Evolutionary conservation across 768 basidiomycete species (phyloP).

Genomic region (Phylloporus rhodoxanthus): DNA sequence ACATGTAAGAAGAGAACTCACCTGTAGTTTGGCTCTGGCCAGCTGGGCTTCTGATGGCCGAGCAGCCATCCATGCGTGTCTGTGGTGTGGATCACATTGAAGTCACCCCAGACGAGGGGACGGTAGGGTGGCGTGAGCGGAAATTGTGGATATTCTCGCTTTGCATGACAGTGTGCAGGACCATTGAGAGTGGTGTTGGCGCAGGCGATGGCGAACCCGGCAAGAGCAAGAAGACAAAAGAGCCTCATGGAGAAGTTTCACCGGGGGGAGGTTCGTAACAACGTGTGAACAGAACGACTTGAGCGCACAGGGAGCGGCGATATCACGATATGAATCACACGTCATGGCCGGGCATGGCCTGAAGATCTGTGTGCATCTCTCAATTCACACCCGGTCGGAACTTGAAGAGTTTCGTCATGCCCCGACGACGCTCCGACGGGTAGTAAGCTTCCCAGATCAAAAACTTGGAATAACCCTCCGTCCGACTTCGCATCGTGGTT

Average conservation of each 20-base stretch:
- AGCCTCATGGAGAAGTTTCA: neutral
- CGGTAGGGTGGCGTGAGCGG: conserved; percentile 53
- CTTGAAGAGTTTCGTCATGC: too few species aligned
- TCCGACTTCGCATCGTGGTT: too few species aligned
- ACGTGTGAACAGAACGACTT: neutral
- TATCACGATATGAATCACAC: neutral
- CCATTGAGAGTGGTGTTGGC: conserved; percentile 20
- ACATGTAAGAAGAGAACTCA: conserved; percentile 17
- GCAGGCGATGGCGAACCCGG: conserved; percentile 20
- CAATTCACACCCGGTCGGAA: too few species aligned
- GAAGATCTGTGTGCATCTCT: too few species aligned
- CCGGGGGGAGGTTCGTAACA: neutral
- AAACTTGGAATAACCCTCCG: too few species aligned
- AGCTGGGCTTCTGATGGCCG: conserved; percentile 71
- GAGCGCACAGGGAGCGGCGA: neutral
- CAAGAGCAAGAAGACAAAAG: conserved; percentile 14
- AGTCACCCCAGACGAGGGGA: conserved; percentile 78
- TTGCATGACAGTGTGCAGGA: conserved; percentile 30
- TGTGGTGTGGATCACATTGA: conserved; percentile 84
- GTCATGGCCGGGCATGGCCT: neutral
- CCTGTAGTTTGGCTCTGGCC: conserved; percentile 75
- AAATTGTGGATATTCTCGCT: conserved; percentile 37
- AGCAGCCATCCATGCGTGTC: conserved; percentile 80
- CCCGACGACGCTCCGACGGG: too few species aligned
- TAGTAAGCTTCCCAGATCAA: too few species aligned